A percentile compares a stretch with the other conserved stretches of the same genome.
Evolutionary conservation across 345 rosid genomes (phyloP).

Genomic region (thale cress (Arabidopsis thaliana)): DNA sequence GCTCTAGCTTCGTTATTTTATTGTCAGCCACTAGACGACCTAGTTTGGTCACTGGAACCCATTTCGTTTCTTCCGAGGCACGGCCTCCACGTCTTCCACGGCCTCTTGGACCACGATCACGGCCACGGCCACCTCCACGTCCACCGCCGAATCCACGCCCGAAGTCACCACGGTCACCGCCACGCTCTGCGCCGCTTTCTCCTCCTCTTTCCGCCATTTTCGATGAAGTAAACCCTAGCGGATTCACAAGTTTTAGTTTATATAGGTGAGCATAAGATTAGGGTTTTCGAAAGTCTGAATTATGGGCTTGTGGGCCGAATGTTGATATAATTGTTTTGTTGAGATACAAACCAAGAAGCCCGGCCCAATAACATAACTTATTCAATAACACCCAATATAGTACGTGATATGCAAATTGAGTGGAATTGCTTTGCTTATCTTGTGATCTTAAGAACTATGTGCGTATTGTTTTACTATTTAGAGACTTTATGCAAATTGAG

Average conservation of each 20-base stretch:
- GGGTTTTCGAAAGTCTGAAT: neutral
- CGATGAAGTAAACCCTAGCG: neutral
- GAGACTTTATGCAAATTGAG: too few species aligned
- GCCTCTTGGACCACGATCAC: constrained; percentile 46
- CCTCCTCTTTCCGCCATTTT: constrained; percentile 75
- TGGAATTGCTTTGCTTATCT: too few species aligned
- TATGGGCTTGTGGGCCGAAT: constrained; percentile 8
- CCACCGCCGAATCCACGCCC: constrained; percentile 60
- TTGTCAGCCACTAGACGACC: constrained; percentile 74
- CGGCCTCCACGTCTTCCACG: constrained; percentile 73
- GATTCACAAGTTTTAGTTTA: neutral
- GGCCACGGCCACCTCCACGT: constrained; percentile 26
- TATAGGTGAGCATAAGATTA: constrained; percentile 7
- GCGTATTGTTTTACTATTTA: too few species aligned
- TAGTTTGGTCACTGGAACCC: constrained; percentile 85
- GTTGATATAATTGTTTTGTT: neutral
- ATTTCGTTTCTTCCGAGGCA: constrained; percentile 70
- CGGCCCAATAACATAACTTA: neutral
- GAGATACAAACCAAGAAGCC: neutral
- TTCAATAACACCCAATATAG: neutral
- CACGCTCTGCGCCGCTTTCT: constrained; percentile 38
- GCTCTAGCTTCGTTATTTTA: constrained; percentile 59
- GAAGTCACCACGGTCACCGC: constrained; percentile 65
- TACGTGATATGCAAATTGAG: too few species aligned
- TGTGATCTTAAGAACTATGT: too few species aligned